Conservation (phyloP, 805 yeast genomes). For the Lachancea nothofagi region DNA sequence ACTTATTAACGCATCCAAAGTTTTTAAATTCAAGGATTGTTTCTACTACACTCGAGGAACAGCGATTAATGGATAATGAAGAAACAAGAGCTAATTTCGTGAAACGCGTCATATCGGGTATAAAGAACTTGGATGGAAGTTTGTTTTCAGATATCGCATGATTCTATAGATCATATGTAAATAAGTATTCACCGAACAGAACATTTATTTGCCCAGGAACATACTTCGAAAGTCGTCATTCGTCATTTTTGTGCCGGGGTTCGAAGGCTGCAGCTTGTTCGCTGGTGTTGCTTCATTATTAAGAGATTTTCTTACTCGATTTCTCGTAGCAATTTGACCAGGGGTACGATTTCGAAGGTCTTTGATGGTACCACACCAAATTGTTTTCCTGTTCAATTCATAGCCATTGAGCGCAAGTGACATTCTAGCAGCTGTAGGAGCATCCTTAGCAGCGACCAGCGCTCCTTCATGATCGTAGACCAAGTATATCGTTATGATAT, state of each 20-base stretch:
- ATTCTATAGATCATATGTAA: neutral
- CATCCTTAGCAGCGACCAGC: slow-evolving; percentile 41
- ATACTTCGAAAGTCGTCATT: slow-evolving; percentile 38
- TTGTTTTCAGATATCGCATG: slow-evolving; percentile 1
- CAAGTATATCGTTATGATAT: slow-evolving; percentile 39
- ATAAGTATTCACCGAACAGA: slow-evolving; percentile 5
- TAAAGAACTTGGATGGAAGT: neutral
- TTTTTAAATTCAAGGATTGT: slow-evolving; percentile 64
- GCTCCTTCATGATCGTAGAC: slow-evolving; percentile 46
- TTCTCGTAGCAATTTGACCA: neutral
- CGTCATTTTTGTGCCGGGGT: slow-evolving; percentile 20
- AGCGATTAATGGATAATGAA: slow-evolving; percentile 47
- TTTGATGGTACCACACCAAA: slow-evolving; percentile 33
- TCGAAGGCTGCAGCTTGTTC: neutral
- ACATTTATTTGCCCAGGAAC: slow-evolving; percentile 26
- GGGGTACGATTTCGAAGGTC: slow-evolving; percentile 24
- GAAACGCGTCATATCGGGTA: slow-evolving; percentile 34
- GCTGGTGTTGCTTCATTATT: neutral
- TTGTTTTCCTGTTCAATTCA: slow-evolving; percentile 32
- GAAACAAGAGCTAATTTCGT: slow-evolving; percentile 40
- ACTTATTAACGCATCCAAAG: slow-evolving; percentile 81
- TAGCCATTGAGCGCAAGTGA: slow-evolving; percentile 39
- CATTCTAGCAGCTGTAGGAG: slow-evolving; percentile 47
- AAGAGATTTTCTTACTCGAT: neutral
- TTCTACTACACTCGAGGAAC: slow-evolving; percentile 62